Conservation (phyloP, 257 asterid species). For the Primulina tabacum region DNA sequence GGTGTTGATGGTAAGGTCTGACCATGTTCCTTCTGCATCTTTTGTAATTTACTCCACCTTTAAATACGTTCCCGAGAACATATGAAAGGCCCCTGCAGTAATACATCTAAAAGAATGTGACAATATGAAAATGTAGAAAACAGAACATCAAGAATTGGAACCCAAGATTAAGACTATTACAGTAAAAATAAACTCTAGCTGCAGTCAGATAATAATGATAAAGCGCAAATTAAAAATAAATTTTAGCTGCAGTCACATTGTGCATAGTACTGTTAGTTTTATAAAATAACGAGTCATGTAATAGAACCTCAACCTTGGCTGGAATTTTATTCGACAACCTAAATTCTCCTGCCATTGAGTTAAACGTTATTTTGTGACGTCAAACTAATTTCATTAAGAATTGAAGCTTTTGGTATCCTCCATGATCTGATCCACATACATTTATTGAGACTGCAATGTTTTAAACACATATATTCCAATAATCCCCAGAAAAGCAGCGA, state of each 20-base stretch:
- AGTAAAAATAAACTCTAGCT: background rate
- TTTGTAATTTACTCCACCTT: slow-evolving; percentile 21
- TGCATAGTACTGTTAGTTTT: background rate
- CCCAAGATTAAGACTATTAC: background rate
- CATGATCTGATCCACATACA: too few species aligned
- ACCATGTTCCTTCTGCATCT: slow-evolving; percentile 39
- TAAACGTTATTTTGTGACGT: too few species aligned
- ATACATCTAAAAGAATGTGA: background rate
- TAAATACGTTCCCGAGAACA: slow-evolving; percentile 12
- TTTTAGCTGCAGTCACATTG: background rate
- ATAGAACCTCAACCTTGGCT: background rate
- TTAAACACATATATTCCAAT: too few species aligned
- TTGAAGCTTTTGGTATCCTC: background rate
- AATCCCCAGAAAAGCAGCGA: background rate
- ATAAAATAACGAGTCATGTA: background rate
- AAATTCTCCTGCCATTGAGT: too few species aligned
- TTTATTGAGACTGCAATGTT: too few species aligned
- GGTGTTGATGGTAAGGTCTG: slow-evolving; percentile 49
- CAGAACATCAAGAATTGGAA: background rate
- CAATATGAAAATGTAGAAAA: background rate
- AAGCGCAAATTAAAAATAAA: too few species aligned
- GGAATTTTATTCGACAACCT: too few species aligned
- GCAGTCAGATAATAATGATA: background rate
- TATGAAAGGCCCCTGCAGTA: slow-evolving; percentile 23
- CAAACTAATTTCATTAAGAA: background rate